Evolutionary conservation across 805 yeast species (phyloP), one percentile per base, ranked within the genome.

Genomic region (Hanseniaspora meyeri): DNA sequence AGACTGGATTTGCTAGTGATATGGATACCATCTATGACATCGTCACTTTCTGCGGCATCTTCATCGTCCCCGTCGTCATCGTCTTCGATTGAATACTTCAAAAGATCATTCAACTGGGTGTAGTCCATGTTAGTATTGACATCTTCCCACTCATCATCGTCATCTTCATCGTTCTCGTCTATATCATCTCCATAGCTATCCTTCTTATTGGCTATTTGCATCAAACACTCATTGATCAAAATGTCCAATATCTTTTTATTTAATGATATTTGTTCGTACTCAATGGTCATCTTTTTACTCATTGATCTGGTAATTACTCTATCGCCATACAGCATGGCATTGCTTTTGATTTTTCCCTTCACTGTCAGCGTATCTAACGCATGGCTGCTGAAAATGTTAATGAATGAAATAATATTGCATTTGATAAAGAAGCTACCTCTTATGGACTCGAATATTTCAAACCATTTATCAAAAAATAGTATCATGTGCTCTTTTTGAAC

Each of bases 281-380:
- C 68, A 51, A 79, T 77, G 0, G 86, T 85, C 76, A 81, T 74
- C 16, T 69, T 68, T 62, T 78, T 81, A 3, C 95, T 80, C 83
- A 83, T 85, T 0, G 96, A 87, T 64, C 97, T 78, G 0, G 97
- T 91, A 4, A 87, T 71, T 38, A 91, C 89, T n/a, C 79, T 62
- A 56, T 81, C 85, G 10, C 49, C 34, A 38, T 29, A 24, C 42
- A 48, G 29, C 7, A 73, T 70, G 47, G 72, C 70, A 63, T 81
- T 77, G 2, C 85, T 82, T 32, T 85, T 70, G 37, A 82, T 70
- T 59, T 88, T 88, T n/a, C 95, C 97, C 60, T 88, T 78, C 0
- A 90, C 95, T 4, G 69, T 58, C 3, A 87, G 65, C 0, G 64
- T 58, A 34, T 74, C 73, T 2, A 89, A 66, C 10, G 81, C 69